These are phyloP conservation scores for Diaporthe sp. DNA, from an alignment of 2,329 filamentous ascomycete genomes.

Conservation along the genomic window DNA sequence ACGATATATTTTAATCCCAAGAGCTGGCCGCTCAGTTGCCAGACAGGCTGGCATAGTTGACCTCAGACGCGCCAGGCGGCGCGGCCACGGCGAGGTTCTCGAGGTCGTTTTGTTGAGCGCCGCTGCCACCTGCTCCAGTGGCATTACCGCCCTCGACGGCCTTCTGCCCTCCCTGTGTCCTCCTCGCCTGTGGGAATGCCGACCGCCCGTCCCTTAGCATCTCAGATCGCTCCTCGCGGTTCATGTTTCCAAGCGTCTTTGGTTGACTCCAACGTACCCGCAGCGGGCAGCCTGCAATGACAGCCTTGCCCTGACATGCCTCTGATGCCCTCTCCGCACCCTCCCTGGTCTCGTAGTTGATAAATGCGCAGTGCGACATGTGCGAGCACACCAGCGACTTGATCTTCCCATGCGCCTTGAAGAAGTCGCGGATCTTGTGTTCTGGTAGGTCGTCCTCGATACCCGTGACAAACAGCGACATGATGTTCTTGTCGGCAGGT, in stretches of 20 bases:
- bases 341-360: constrained; percentile 91
- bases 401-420: constrained; percentile 89
- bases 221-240: constrained; percentile 84
- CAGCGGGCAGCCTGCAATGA: constrained; percentile 92
- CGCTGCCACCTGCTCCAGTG: constrained; percentile 46
- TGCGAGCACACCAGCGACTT: constrained; percentile 96
- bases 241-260: constrained; percentile 91
- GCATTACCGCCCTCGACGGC: constrained; percentile 50
- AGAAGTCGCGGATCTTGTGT: constrained; percentile 90
- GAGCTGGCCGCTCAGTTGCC: constrained; percentile 62
- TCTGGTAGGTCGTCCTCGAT: constrained; percentile 97
- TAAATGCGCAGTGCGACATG: constrained; percentile 95
- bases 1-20: background rate
- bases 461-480: constrained; percentile 93
- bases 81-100: constrained; percentile 72
- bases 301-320: constrained; percentile 87
- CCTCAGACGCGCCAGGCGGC: constrained; percentile 83
- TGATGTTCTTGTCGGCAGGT: constrained; percentile 86
- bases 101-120: constrained; percentile 44
- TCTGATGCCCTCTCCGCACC: constrained; percentile 88
- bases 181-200: constrained; percentile 64
- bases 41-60: constrained; percentile 87
- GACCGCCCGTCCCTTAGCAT: constrained; percentile 84
- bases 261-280: constrained; percentile 94
- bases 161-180: constrained; percentile 52